phyloP scores from a whole-genome alignment of 176 grass and related monocot genomes.

The Ensete glaucum region DNA sequence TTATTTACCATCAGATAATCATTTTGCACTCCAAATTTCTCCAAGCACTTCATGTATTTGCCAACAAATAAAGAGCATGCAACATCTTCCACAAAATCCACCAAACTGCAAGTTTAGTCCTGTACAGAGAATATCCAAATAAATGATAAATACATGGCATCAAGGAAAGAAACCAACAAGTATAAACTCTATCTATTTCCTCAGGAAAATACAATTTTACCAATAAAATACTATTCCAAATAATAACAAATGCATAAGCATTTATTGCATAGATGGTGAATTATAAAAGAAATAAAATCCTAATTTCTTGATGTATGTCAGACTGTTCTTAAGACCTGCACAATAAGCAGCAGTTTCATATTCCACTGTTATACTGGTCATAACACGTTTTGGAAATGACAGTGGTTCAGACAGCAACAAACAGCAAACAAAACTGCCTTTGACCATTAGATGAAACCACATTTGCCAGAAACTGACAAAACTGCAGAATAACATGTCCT shows the following conservation, averaged over 20 bases:
- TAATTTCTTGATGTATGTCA: not conserved
- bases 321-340: not conserved
- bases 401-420: not conserved
- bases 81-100: conserved; percentile 1
- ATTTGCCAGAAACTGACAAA: not conserved
- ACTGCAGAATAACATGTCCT: not conserved
- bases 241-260: too few relatives aligned
- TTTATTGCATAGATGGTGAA: too few relatives aligned
- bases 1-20: conserved; percentile 39
- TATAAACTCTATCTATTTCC: not conserved
- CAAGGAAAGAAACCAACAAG: not conserved
- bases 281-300: too few relatives aligned
- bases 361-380: not conserved
- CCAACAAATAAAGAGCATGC: not conserved
- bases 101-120: not conserved
- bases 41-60: not conserved
- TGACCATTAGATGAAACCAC: not conserved
- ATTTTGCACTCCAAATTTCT: not conserved
- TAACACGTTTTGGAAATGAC: not conserved
- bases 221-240: too few relatives aligned
- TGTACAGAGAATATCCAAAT: not conserved
- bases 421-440: not conserved
- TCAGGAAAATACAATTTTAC: not conserved
- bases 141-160: not conserved
- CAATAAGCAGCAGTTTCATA: not conserved